Base-by-base conservation (phyloP, 495 filamentous ascomycete genomes). In the Parathielavia appendiculata region DNA sequence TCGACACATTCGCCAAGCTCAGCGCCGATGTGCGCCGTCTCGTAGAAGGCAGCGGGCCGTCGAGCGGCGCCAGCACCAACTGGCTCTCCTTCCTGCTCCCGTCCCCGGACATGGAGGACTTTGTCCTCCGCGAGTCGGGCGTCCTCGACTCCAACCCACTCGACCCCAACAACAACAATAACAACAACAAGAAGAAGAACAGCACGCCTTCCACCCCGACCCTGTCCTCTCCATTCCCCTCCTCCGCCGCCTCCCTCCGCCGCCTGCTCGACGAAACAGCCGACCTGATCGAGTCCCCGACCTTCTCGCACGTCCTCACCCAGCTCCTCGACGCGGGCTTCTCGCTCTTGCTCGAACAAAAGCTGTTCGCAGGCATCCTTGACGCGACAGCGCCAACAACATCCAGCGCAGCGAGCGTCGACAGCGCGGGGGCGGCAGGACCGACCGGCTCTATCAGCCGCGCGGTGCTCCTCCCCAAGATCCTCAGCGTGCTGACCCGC, bases 181-280 rank as follows among this genome's bases (percentile, higher is more conserved):
- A 19, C 9, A 22, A 43, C 38, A 11, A 11, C 38, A 40, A 40
- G 8, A 30, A 4, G 12, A 47, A n/a, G 70, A 88, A 91, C n/a
- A 30, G 6, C 26, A 30, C 47, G 84, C 87, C 51, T 81, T 97
- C 16, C 76, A 45, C 63, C 23, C 34, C 69, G 20, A 0, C 49
- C 0, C 22, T 53, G 6, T 67, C 74, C 20, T n/a, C 44, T 11
- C n/a, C n/a, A n/a, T 66, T 70, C 2, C 50, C 63, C 3, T 52
- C 69, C 10, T 63, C 72, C 16, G 69, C 80, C 13, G 78, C 81
- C 46, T 75, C 79, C 32, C 82, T 97, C 62, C 88, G 92, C 50
- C 85, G 88, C 52, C 81, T 99, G n/a, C 78, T 98, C 1, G 91
- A 97, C 66, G 93, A 97, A 73, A 97, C 93, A 11, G 87, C 93